Evolutionary conservation across 1,284 basidiomycete species (phyloP).

Genomic region (Cutaneotrichosporon sp.): DNA sequence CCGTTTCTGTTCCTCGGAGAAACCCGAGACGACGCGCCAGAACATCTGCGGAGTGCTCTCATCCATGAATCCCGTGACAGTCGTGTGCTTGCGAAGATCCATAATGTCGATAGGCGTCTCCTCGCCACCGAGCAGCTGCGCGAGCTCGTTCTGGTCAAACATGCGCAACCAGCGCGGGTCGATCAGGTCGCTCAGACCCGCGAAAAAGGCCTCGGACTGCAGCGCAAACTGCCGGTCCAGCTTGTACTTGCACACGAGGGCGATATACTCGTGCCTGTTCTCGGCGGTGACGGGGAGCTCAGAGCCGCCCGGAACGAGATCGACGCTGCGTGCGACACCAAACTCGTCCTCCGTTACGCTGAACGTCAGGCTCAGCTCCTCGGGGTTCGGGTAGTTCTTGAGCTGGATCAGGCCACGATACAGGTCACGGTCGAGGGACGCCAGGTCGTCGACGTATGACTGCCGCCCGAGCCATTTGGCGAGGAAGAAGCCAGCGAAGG

Average conservation of each 20-base stretch:
- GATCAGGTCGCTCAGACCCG: slow-evolving; percentile 78
- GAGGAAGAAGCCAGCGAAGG: slow-evolving; percentile 90
- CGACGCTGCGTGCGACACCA: slow-evolving; percentile 69
- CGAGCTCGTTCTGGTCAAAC: slow-evolving; percentile 91
- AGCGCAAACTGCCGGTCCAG: slow-evolving; percentile 80
- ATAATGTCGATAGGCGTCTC: slow-evolving; percentile 75
- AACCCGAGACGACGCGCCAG: slow-evolving; percentile 57
- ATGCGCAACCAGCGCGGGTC: slow-evolving; percentile 86
- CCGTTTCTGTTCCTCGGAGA: slow-evolving; percentile 61
- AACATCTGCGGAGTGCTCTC: slow-evolving; percentile 67
- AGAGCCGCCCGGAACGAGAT: slow-evolving; percentile 77
- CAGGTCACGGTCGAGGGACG: slow-evolving; percentile 84
- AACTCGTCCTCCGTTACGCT: slow-evolving; percentile 88
- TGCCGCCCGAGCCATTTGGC: slow-evolving; percentile 73
- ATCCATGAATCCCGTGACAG: slow-evolving; percentile 71
- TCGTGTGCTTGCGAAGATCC: slow-evolving; percentile 68
- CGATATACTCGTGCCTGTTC: slow-evolving; percentile 86
- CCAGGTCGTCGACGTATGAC: slow-evolving; percentile 83
- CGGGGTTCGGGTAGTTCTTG: slow-evolving; percentile 84
- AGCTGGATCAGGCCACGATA: slow-evolving; percentile 78
- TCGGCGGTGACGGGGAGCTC: slow-evolving; percentile 83
- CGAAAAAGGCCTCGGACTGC: slow-evolving; percentile 67
- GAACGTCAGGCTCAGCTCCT: slow-evolving; percentile 90
- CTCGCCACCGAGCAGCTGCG: slow-evolving; percentile 76
- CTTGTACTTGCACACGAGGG: slow-evolving; percentile 81